These are phyloP conservation scores for Sporisorium graminicola DNA, from an alignment of 1,284 basidiomycete genomes.

Conservation along the genomic window DNA sequence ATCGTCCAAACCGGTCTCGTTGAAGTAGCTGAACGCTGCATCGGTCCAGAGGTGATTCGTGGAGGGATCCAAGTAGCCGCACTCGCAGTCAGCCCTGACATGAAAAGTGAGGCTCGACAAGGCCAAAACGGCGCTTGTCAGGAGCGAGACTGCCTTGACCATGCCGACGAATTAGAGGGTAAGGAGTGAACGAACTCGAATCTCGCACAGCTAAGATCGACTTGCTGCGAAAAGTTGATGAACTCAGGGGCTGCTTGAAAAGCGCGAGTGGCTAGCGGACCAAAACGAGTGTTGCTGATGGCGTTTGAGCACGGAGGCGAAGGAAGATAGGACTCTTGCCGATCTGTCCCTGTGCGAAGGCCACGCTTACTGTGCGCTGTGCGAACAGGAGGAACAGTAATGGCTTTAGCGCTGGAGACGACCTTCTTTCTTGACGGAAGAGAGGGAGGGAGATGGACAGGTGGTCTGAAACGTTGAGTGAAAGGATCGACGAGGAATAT, in stretches of 20 bases:
- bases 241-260: no score
- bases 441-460: neutral
- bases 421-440: slow-evolving; percentile 10
- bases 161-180: slow-evolving; percentile 10
- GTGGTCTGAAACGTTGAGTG: neutral
- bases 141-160: slow-evolving; percentile 24
- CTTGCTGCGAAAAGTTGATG: no score
- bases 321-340: slow-evolving; percentile 1
- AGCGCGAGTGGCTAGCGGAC: neutral
- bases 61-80: slow-evolving; percentile 58
- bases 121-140: slow-evolving; percentile 32
- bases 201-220: slow-evolving; percentile 13
- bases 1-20: slow-evolving; percentile 54
- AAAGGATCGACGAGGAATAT: slow-evolving; percentile 16
- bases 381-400: slow-evolving; percentile 19
- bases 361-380: slow-evolving; percentile 24
- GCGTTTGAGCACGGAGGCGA: no score
- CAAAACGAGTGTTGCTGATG: neutral
- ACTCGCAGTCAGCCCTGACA: slow-evolving; percentile 49
- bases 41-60: slow-evolving; percentile 62
- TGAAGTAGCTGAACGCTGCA: slow-evolving; percentile 61
- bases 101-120: slow-evolving; percentile 29
- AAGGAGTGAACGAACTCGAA: neutral
- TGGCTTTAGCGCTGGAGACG: slow-evolving; percentile 14
- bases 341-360: slow-evolving; percentile 13